These are phyloP conservation scores for Telopea speciosissima DNA, from an alignment of 177 flowering plant genomes.

Conservation along the genomic window DNA sequence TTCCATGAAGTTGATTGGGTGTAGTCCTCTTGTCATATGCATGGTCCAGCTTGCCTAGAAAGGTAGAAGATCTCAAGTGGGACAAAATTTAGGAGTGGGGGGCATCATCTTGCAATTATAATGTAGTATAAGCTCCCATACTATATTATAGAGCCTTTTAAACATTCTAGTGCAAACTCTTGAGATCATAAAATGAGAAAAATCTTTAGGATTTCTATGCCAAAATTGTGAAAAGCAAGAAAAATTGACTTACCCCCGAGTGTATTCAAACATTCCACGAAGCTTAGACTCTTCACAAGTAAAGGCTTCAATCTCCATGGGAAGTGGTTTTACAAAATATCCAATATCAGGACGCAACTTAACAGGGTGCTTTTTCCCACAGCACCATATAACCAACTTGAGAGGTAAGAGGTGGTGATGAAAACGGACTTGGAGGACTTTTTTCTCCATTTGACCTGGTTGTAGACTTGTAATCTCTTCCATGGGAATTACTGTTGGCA, in stretches of 20 bases:
- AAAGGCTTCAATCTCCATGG: constrained; percentile 53
- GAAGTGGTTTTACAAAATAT: constrained; percentile 80
- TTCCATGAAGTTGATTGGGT: neutral
- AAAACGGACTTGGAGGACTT: constrained; percentile 58
- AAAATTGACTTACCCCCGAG: constrained; percentile 51
- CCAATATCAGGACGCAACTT: constrained; percentile 94
- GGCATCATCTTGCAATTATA: neutral
- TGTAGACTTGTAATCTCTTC: constrained; percentile 61
- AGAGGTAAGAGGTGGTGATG: constrained; percentile 89
- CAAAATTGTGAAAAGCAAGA: neutral
- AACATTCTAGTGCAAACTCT: neutral
- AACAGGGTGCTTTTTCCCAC: constrained; percentile 51
- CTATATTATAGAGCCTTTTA: neutral
- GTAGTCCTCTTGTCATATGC: neutral
- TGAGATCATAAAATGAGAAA: neutral
- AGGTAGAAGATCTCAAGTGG: neutral
- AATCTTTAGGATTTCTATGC: neutral
- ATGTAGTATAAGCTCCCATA: neutral
- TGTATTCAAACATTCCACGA: constrained; percentile 85
- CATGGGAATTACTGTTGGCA: constrained; percentile 52
- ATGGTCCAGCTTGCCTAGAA: neutral
- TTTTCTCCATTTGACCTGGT: constrained; percentile 52
- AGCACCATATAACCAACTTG: constrained; percentile 54
- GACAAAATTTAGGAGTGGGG: too few species aligned
- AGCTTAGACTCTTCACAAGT: constrained; percentile 60